Percentiles rank a stretch among this genome's conserved stretches.
phyloP scores from a whole-genome alignment of 2,329 filamentous ascomycete genomes.

The Pseudocercospora macadamiae region DNA sequence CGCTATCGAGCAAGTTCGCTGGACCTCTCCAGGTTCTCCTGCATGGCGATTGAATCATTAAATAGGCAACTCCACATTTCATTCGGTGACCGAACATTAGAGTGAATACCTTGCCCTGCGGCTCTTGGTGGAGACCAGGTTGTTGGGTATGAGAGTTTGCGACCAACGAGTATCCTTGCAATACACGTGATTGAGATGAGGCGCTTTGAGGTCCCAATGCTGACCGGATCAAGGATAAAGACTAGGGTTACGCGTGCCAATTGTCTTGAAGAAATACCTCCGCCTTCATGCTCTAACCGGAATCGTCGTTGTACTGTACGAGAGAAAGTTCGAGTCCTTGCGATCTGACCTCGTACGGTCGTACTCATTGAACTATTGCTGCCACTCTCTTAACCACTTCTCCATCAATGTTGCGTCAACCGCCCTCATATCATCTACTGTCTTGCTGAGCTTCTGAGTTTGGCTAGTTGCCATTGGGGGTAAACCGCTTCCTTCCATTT shows the following conservation, averaged over 20 bases:
- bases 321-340: neutral
- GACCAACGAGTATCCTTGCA: neutral
- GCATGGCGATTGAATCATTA: neutral
- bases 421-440: conserved; percentile 33
- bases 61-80: neutral
- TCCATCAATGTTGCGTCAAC: conserved; percentile 27
- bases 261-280: neutral
- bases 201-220: neutral
- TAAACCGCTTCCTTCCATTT: conserved; percentile 21
- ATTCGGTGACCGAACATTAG: neutral
- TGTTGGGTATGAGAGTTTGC: neutral
- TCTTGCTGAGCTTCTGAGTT: conserved; percentile 34
- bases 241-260: neutral
- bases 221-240: neutral
- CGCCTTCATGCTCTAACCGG: neutral
- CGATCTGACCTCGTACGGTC: too few relatives aligned
- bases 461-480: conserved; percentile 27
- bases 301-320: neutral
- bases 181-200: neutral
- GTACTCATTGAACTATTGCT: conserved; percentile 11
- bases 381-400: conserved; percentile 33
- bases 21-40: neutral
- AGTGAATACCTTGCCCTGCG: neutral
- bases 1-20: too few relatives aligned
- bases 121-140: conserved; percentile 8